Evolutionary conservation across 768 basidiomycete species (phyloP), one percentile per base, ranked within the genome.

Genomic region (Amanita inopinata): DNA sequence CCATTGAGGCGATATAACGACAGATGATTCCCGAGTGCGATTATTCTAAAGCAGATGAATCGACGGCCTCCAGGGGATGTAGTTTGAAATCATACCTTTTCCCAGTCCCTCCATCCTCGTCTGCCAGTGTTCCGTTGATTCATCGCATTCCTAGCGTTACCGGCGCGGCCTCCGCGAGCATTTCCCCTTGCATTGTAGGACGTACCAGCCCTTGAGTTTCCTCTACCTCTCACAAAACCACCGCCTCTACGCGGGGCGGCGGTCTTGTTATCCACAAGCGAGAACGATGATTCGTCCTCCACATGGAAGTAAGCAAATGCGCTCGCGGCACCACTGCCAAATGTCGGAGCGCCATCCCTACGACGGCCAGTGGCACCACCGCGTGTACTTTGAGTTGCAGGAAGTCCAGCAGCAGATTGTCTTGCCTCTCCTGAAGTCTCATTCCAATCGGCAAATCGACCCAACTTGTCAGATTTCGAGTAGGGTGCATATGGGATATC

Each of bases 401-500:
- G 69, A 51, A 58, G 59, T 7, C 80, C 76, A 25, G 68, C 61
- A 44, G 71, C 61, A 27, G 70, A 53, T 56, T 80, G 78, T 35
- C 81, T 76, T 48, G 62, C 69, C 55, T 85, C 82, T 39, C 73
- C 57, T 22, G 80, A 72, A 18, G 78, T 63, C 59, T 90, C 87
- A 62, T 90, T 89, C 93, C 94, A 99, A 68, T 99, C 94, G 36
- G 94, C 94, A 56, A 99, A 87, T 40, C 94, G 83, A 40, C 90
- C 91, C 43, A 99, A 81, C 63, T 97, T 97, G 72, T 99, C 96
- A 27, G 89, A 82, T 78, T 99, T 99, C 65, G 91, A 91, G 73
- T 89, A 98, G 3, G 93, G 93, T 0, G 94, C 93, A 58, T 98
- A 99, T 34, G 96, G 96, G 47, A 98, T 96, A 54, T 97, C 96